A percentile compares a stretch with the other conserved stretches of the same genome.
These are phyloP conservation scores for Mucor circinelloides DNA, from an alignment of 371 early-diverging fungal genomes.

Conservation along the genomic window DNA sequence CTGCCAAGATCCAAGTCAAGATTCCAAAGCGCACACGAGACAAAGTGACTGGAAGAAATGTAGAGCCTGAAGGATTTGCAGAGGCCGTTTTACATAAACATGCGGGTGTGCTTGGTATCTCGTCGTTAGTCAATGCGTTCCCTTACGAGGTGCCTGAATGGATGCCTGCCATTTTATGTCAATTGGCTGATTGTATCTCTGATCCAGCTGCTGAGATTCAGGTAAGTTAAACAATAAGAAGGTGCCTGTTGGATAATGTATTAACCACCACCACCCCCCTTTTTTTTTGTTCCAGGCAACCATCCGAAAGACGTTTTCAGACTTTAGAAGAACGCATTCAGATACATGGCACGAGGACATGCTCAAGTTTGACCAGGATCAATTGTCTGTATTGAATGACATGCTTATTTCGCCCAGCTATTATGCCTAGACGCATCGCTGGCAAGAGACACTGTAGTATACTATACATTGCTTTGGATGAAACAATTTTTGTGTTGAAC, in stretches of 20 bases:
- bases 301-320: constrained; percentile 85
- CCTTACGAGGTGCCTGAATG: constrained; percentile 92
- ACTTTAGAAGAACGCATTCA: constrained; percentile 91
- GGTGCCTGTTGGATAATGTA: not conserved
- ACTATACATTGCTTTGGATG: not conserved
- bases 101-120: constrained; percentile 87
- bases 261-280: not conserved
- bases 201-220: constrained; percentile 87
- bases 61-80: constrained; percentile 53
- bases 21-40: constrained; percentile 51
- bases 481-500: not conserved
- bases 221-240: constrained; percentile 32
- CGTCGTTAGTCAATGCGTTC: constrained; percentile 83
- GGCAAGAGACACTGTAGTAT: not conserved
- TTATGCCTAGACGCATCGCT: constrained; percentile 56
- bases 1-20: constrained; percentile 33
- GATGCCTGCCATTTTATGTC: constrained; percentile 84
- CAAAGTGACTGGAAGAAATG: constrained; percentile 44
- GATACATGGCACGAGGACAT: constrained; percentile 94
- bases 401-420: constrained; percentile 87
- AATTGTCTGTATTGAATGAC: constrained; percentile 79
- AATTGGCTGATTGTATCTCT: constrained; percentile 75
- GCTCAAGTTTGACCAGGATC: constrained; percentile 74
- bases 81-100: constrained; percentile 77
- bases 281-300: constrained; percentile 56